A percentile compares a stretch with the other conserved stretches of the same genome.
Evolutionary conservation across 2,329 filamentous ascomycete species (phyloP).

Genomic region (Penicillium oxalicum): DNA sequence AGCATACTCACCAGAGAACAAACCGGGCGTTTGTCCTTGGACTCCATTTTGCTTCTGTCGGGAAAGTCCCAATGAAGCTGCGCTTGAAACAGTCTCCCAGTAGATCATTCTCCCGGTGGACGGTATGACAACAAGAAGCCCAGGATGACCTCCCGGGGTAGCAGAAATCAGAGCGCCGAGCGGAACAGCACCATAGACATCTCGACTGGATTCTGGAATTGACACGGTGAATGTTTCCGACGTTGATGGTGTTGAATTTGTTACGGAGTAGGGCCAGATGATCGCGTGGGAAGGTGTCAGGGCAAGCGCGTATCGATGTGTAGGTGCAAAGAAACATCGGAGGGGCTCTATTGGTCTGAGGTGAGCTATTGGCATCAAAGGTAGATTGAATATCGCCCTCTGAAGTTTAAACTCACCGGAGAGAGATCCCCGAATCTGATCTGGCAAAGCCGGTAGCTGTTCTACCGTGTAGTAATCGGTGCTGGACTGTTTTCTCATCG

Average conservation of each 20-base stretch:
- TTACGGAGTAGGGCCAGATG: conserved; percentile 75
- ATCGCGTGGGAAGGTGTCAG: conserved; percentile 77
- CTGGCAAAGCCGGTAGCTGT: conserved; percentile 75
- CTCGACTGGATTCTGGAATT: conserved; percentile 66
- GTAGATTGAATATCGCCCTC: background rate
- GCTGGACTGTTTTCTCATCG: conserved; percentile 54
- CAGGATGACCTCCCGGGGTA: conserved; percentile 72
- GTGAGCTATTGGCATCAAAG: conserved; percentile 8
- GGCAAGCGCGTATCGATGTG: conserved; percentile 67
- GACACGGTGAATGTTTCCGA: conserved; percentile 70
- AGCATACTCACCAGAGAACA: conserved; percentile 73
- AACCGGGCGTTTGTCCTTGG: conserved; percentile 65
- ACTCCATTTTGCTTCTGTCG: conserved; percentile 75
- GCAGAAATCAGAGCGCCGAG: conserved; percentile 77
- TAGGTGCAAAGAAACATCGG: conserved; percentile 59
- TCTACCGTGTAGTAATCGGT: conserved; percentile 80
- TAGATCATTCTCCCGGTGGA: conserved; percentile 79
- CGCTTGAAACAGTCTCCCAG: conserved; percentile 91
- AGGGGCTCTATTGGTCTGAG: conserved; percentile 48
- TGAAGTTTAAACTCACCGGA: conserved; percentile 49
- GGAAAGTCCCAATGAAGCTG: conserved; percentile 75
- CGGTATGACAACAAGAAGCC: conserved; percentile 79
- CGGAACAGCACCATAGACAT: conserved; percentile 65
- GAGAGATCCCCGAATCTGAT: conserved; percentile 63
- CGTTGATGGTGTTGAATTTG: conserved; percentile 24